Evolutionary conservation across 257 asterid species (phyloP).

Genomic region (Gynochthodes officinalis): DNA sequence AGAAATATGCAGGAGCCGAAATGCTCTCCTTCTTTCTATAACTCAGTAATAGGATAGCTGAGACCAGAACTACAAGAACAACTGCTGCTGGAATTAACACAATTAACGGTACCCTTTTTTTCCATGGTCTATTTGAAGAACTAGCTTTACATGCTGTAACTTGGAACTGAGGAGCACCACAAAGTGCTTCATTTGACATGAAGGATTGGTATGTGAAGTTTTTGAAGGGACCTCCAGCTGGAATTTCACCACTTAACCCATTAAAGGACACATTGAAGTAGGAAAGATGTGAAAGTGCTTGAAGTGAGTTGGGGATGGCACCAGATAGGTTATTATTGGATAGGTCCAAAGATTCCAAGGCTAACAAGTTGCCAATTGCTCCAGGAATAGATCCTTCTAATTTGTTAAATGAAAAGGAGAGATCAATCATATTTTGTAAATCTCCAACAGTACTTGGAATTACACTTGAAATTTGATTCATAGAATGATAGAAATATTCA

Average conservation of each 20-base stretch:
- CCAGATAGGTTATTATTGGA: slow-evolving; percentile 16
- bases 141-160: slow-evolving; percentile 1
- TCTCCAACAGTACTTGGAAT: slow-evolving; percentile 15
- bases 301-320: slow-evolving; percentile 16
- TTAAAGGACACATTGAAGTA: slow-evolving; percentile 14
- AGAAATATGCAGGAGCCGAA: neutral
- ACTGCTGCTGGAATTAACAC: slow-evolving; percentile 12
- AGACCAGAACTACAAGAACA: slow-evolving; percentile 4
- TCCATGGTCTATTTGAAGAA: neutral
- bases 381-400: slow-evolving; percentile 20
- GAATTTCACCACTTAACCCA: slow-evolving; percentile 17
- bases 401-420: slow-evolving; percentile 8
- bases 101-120: neutral
- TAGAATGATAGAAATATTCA: slow-evolving; percentile 16
- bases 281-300: slow-evolving; percentile 17
- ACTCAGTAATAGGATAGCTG: slow-evolving; percentile 7
- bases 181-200: slow-evolving; percentile 16
- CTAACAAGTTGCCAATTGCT: slow-evolving; percentile 13
- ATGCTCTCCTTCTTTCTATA: neutral
- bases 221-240: slow-evolving; percentile 16
- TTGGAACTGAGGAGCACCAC: slow-evolving; percentile 3
- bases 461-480: slow-evolving; percentile 11
- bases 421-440: slow-evolving; percentile 6
- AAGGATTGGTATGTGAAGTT: slow-evolving; percentile 16
- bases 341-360: slow-evolving; percentile 23